Conservation (phyloP, 306 rosid species). For the Astragalus glycyphyllos region DNA sequence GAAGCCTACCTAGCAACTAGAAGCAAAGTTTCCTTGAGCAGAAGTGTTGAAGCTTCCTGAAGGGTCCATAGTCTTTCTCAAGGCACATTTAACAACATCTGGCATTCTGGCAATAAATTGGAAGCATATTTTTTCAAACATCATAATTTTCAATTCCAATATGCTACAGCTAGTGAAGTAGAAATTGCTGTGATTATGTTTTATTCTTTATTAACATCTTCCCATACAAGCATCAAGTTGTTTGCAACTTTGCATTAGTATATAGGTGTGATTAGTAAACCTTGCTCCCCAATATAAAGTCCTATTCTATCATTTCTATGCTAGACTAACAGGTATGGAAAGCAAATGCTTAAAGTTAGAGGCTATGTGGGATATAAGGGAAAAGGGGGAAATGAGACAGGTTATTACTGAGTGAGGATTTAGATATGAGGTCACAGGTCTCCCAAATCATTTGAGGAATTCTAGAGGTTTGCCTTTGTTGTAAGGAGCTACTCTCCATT, state of each 20-base stretch:
- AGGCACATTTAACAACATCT: conserved; percentile 5
- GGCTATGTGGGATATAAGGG: too few relatives aligned
- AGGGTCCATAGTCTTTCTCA: conserved; percentile 5
- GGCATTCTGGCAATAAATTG: background rate
- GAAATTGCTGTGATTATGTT: conserved; percentile 26
- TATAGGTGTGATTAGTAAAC: background rate
- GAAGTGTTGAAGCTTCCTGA: background rate
- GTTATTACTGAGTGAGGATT: too few relatives aligned
- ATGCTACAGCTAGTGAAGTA: background rate
- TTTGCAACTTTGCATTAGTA: conserved; percentile 12
- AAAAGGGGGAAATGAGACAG: too few relatives aligned
- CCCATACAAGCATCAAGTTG: background rate
- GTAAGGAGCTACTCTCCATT: too few relatives aligned
- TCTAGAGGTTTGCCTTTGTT: too few relatives aligned
- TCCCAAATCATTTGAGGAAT: too few relatives aligned
- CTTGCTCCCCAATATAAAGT: conserved; percentile 3
- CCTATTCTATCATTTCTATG: background rate
- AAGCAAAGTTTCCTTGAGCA: background rate
- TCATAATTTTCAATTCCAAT: conserved; percentile 15
- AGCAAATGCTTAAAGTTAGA: too few relatives aligned
- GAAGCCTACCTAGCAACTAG: background rate
- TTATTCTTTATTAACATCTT: conserved; percentile 2
- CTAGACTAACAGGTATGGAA: background rate
- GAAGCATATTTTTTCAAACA: background rate
- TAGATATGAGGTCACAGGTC: too few relatives aligned